Conservation (phyloP, 306 rosid species). For the Vigna hirtella region DNA sequence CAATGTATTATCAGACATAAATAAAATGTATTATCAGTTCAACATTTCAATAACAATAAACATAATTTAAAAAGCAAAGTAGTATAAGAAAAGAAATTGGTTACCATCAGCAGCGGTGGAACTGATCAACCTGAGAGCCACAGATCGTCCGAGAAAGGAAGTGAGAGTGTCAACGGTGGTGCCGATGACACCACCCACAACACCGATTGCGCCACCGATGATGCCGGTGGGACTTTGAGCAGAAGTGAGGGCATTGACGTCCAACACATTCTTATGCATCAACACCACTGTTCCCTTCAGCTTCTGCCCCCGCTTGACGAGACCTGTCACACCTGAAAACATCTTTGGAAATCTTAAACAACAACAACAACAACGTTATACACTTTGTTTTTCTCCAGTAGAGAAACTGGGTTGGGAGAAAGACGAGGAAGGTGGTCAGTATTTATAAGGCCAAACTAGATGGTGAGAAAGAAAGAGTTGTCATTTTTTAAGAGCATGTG, state of each 20-base stretch:
- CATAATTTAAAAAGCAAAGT: too few species aligned
- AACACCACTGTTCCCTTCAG: constrained; percentile 46
- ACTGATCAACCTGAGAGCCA: constrained; percentile 43
- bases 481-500: not conserved
- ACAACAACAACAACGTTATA: not conserved
- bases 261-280: constrained; percentile 48
- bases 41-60: too few species aligned
- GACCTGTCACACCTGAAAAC: constrained; percentile 41
- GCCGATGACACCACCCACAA: not conserved
- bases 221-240: constrained; percentile 32
- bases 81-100: too few species aligned
- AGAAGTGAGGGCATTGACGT: constrained; percentile 25
- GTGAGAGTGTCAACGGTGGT: constrained; percentile 25
- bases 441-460: constrained; percentile 5
- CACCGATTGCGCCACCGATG: constrained; percentile 3
- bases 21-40: too few species aligned
- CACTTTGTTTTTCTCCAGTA: not conserved
- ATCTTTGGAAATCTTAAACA: constrained; percentile 15
- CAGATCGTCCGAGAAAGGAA: constrained; percentile 12
- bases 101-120: constrained; percentile 45
- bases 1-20: too few species aligned
- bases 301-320: constrained; percentile 36
- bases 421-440: not conserved
- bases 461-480: not conserved
- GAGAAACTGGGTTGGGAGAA: constrained; percentile 8